Base-by-base conservation (phyloP, 192 early-diverging fungal genomes). In the Haplosporangium gracile region DNA sequence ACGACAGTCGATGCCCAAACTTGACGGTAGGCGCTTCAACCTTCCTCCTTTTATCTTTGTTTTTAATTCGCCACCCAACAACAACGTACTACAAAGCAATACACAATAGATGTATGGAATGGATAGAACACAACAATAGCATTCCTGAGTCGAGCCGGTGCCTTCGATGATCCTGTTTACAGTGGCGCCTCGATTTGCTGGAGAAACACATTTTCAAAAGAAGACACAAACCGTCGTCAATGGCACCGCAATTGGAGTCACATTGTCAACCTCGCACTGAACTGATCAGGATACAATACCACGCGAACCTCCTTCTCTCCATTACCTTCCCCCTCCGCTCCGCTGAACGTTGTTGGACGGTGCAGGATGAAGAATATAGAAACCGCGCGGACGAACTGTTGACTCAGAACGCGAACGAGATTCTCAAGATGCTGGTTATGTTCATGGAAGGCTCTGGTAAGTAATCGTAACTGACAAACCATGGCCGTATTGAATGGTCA, bases 371-470 rank as follows among this genome's bases (percentile, higher is more conserved):
- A 26, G 92, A 94, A 68, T 94, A 90, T 82, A 82, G 87, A 55
- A 83, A 88, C 49, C 90, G 95, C 53, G 88, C 93, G 0, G 83
- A 90, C 22, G 84, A 90, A 26, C 78, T 98, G 55, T 75, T 98
- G 53, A 93, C 93, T 18, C 76, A 88, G 51, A 94, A 94, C 26
- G 93, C 95, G 0, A 81, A 87, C 36, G 90, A 96, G 55, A 91
- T 99, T 49, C 88, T 97, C 43, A 89, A 91, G 73, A 79, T 97
- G 72, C 88, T 97, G n/a, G 78, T 93, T 13, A 84, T 92, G 68
- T 96, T 92, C 83, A 89, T 96, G 87, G 93, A 94, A 81, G 90
- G 90, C 68, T 82, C 89, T 51, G 92, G 91, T 91, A 89, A 84
- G 82, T 63, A 36, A 42, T 5, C 0, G 22, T 71, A 47, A 34